These are phyloP conservation scores for Calonectria ilicicola DNA, from an alignment of 2,329 filamentous ascomycete genomes.

Conservation along the genomic window DNA sequence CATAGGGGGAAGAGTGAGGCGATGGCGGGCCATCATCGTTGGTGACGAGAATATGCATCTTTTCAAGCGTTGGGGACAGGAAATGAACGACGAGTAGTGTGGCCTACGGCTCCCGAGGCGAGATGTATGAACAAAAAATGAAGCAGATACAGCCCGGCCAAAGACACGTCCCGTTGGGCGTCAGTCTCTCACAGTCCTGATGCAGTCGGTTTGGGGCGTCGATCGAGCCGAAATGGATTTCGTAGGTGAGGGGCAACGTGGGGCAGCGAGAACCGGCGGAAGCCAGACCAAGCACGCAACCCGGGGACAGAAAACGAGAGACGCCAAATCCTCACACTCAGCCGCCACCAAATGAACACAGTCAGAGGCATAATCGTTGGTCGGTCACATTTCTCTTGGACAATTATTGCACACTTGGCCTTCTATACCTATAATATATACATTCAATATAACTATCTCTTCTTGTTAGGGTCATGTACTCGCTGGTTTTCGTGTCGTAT, in stretches of 20 bases:
- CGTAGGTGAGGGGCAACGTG: slow-evolving; percentile 36
- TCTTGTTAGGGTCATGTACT: too few species aligned
- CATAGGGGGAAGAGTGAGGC: slow-evolving; percentile 81
- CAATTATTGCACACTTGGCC: too few species aligned
- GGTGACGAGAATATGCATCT: slow-evolving; percentile 74
- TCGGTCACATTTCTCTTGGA: too few species aligned
- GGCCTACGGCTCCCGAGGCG: not conserved
- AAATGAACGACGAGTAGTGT: not conserved
- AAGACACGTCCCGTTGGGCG: slow-evolving; percentile 12
- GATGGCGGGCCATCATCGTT: slow-evolving; percentile 89
- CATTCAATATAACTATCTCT: too few species aligned
- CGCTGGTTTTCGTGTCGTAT: too few species aligned
- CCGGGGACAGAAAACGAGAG: not conserved
- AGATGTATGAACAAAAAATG: not conserved
- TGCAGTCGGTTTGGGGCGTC: slow-evolving; percentile 7
- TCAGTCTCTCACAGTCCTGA: slow-evolving; percentile 14
- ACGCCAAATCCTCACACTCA: too few species aligned
- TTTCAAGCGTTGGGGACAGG: slow-evolving; percentile 28
- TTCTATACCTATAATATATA: too few species aligned
- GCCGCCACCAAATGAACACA: too few species aligned
- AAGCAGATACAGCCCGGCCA: not conserved
- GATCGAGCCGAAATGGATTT: slow-evolving; percentile 31
- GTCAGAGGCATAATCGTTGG: too few species aligned
- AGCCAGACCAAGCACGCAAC: slow-evolving; percentile 38
- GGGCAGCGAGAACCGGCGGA: slow-evolving; percentile 32